phyloP scores from a whole-genome alignment of 371 early-diverging fungal genomes.

The Mucor piriformis region DNA sequence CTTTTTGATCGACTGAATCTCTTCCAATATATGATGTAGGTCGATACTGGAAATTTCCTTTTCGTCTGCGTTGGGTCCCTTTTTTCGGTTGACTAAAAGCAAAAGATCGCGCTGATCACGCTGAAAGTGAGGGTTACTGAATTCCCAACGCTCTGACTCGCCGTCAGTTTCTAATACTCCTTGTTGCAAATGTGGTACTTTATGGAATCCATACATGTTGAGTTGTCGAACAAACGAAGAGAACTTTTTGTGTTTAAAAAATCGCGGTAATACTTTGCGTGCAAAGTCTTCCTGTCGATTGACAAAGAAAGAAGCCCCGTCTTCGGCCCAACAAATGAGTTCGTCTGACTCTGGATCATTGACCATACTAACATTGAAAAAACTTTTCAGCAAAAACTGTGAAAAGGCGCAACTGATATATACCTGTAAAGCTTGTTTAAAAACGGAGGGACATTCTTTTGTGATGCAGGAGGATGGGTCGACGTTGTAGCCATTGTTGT shows the following conservation, averaged over 20 bases:
- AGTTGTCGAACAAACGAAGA: constrained; percentile 94
- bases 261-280: constrained; percentile 79
- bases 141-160: constrained; percentile 64
- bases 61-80: constrained; percentile 47
- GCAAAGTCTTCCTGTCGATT: constrained; percentile 79
- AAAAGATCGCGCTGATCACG: constrained; percentile 61
- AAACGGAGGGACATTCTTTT: constrained; percentile 80
- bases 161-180: constrained; percentile 70
- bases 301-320: constrained; percentile 78
- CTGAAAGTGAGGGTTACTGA: constrained; percentile 58
- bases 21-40: constrained; percentile 69
- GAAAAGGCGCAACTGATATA: constrained; percentile 12
- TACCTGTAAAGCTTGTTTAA: constrained; percentile 86
- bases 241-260: constrained; percentile 94
- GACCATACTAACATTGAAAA: constrained; percentile 63
- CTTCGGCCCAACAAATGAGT: constrained; percentile 77
- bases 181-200: constrained; percentile 80
- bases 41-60: constrained; percentile 51
- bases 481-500: background rate
- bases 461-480: constrained; percentile 5
- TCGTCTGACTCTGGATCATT: constrained; percentile 70
- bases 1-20: constrained; percentile 84
- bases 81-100: constrained; percentile 56
- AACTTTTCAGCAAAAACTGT: background rate
- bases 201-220: constrained; percentile 91